Base-by-base conservation (phyloP, 768 basidiomycete species). In the Hydnomerulius pinastri region DNA sequence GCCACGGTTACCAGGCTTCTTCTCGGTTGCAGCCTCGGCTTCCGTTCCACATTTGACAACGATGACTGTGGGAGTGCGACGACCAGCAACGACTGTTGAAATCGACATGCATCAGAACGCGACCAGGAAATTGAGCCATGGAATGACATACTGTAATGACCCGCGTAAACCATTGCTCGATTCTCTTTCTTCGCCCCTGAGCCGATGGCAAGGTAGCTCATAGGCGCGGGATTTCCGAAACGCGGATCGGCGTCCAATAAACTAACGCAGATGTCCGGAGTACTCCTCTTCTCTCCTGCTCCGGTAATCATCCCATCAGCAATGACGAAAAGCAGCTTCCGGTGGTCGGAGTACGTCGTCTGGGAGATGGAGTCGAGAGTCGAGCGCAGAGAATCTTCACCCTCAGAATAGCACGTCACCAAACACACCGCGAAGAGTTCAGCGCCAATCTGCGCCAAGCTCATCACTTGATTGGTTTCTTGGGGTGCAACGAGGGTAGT, bases 221-320 rank as follows among this genome's bases (percentile, higher is more conserved):
- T 96, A 4, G 96, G 92, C 38, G 83, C 83, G 2, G 97, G 97
- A 61, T 97, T 93, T 21, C 96, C 97, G 62, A 98, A 99, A 12
- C 97, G 80, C 21, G 91, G 87, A 69, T 99, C 97, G 4, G 90
- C 90, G 59, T 98, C 94, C 42, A 99, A 69, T 48, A 99, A 67
- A 33, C 85, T 78, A 35, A 98, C 95, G 63, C 96, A 98, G 39
- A 93, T 94, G 67, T 99, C 97, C 6, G 97, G 97, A 6, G 97
- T 99, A 55, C 92, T 94, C 60, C 76, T 77, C 73, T 94, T 96
- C 77, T 98, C 97, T 29, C 97, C 97, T 4, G 87, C 88, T 28
- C 97, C 97, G 1, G 96, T 98, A 57, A 99, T 94, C 92, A 99
- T 97, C 1, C 97, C 97, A 67, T 99, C 97, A 40, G 94, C 94